phyloP scores from a whole-genome alignment of 768 basidiomycete species.

The Leccinum olivaceopallidum region DNA sequence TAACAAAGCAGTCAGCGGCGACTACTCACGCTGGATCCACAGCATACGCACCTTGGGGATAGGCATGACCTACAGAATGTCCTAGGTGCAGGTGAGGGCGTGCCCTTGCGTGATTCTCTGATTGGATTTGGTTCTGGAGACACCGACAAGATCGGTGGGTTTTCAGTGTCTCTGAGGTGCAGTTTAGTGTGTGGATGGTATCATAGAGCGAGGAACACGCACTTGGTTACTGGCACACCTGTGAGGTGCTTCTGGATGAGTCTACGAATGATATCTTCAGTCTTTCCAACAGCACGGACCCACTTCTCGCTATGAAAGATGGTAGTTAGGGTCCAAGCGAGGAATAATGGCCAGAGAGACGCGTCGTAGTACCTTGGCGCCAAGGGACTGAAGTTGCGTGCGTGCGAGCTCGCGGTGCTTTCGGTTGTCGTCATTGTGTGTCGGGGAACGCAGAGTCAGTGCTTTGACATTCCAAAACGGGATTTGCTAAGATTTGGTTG shows the following conservation, averaged over 20 bases:
- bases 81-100: neutral
- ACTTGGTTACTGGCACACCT: constrained; percentile 24
- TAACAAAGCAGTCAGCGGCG: neutral
- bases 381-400: constrained; percentile 24
- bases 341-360: neutral
- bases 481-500: constrained; percentile 14
- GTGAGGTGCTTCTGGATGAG: constrained; percentile 27
- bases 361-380: constrained; percentile 20
- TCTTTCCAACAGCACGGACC: constrained; percentile 29
- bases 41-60: constrained; percentile 10
- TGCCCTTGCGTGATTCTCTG: neutral
- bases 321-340: neutral
- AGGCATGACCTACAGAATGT: neutral
- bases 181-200: neutral
- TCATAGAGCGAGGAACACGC: neutral
- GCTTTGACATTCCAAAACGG: constrained; percentile 19
- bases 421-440: constrained; percentile 14
- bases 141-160: constrained; percentile 10
- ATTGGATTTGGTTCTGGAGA: neutral
- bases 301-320: constrained; percentile 21
- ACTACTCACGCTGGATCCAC: neutral
- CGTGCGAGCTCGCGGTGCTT: constrained; percentile 23
- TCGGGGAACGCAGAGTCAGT: neutral
- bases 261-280: constrained; percentile 28
- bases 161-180: constrained; percentile 7